phyloP scores from a whole-genome alignment of 2,329 filamentous ascomycete genomes.

The Colletotrichum ledebouriae region DNA sequence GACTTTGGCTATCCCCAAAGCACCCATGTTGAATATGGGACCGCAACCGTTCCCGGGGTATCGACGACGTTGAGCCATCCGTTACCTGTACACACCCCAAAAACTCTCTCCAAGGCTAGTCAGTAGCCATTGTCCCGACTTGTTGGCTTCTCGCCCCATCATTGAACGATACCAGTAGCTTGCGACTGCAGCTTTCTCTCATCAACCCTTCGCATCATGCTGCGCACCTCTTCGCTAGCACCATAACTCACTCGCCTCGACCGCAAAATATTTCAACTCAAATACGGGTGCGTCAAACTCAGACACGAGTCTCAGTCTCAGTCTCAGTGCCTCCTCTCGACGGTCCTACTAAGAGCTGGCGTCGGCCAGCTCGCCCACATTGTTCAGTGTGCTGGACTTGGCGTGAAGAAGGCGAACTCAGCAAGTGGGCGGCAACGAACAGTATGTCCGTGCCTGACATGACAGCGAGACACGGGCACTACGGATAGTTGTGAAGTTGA shows the following conservation, averaged over 20 bases:
- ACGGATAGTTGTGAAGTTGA: conserved; percentile 36
- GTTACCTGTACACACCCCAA: conserved; percentile 7
- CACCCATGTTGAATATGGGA: conserved; percentile 42
- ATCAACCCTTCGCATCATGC: conserved; percentile 18
- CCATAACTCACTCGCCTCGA: not conserved
- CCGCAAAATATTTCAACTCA: conserved; percentile 2
- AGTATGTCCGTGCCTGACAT: conserved; percentile 42
- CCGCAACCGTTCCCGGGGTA: conserved; percentile 39
- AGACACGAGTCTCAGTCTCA: conserved; percentile 40
- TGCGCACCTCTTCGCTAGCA: not conserved
- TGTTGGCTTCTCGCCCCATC: not conserved
- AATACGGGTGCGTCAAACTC: conserved; percentile 23
- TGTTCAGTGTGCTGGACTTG: conserved; percentile 6
- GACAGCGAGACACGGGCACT: conserved; percentile 42
- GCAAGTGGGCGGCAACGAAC: conserved; percentile 30
- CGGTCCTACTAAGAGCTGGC: conserved; percentile 17
- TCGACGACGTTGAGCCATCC: conserved; percentile 37
- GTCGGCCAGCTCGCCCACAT: conserved; percentile 20
- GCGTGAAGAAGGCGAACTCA: conserved; percentile 27
- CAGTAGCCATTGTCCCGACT: conserved; percentile 5
- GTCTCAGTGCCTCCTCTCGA: conserved; percentile 25
- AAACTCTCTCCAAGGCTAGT: conserved; percentile 23
- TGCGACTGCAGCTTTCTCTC: conserved; percentile 1
- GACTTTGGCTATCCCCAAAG: conserved; percentile 15
- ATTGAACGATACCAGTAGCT: not conserved